Evolutionary conservation across 805 yeast genomes (phyloP).

Genomic region (Diddensiella santjacobensis): DNA sequence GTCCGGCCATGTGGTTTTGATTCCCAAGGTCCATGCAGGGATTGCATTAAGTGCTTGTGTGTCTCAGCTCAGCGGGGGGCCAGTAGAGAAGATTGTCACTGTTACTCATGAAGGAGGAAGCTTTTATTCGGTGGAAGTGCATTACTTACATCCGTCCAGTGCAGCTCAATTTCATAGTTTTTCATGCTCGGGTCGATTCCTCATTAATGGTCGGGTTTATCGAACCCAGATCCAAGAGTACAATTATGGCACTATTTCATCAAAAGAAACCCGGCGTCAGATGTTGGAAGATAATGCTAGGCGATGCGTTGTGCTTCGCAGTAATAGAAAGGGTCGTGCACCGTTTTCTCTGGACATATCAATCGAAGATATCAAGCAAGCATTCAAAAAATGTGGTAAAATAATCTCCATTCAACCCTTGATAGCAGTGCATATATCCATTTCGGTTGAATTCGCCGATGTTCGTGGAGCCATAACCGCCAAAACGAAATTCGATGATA

Average conservation of each 20-base stretch:
- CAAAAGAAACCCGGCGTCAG: background rate
- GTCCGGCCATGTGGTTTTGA: constrained; percentile 3
- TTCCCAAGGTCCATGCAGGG: constrained; percentile 1
- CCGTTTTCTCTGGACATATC: constrained; percentile 10
- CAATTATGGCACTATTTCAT: background rate
- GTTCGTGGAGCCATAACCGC: constrained; percentile 24
- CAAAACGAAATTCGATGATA: constrained; percentile 10
- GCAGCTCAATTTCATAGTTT: constrained; percentile 17
- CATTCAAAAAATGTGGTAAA: constrained; percentile 17
- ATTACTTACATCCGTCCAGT: constrained; percentile 13
- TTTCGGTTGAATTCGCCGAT: constrained; percentile 22
- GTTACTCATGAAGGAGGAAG: background rate
- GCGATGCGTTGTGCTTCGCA: constrained; percentile 15
- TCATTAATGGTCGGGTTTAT: constrained; percentile 22
- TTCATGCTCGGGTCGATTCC: constrained; percentile 22
- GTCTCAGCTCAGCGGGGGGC: constrained; percentile 18
- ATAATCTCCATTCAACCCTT: constrained; percentile 20
- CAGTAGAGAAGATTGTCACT: constrained; percentile 12
- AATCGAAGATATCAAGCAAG: constrained; percentile 12
- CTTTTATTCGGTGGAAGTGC: constrained; percentile 11
- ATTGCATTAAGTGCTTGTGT: constrained; percentile 7
- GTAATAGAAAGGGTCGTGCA: background rate
- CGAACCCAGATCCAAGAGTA: constrained; percentile 1
- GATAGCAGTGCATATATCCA: constrained; percentile 8
- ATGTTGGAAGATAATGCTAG: constrained; percentile 11